Evolutionary conservation across 805 yeast genomes (phyloP).

Genomic region (Komagataella phaffii): DNA sequence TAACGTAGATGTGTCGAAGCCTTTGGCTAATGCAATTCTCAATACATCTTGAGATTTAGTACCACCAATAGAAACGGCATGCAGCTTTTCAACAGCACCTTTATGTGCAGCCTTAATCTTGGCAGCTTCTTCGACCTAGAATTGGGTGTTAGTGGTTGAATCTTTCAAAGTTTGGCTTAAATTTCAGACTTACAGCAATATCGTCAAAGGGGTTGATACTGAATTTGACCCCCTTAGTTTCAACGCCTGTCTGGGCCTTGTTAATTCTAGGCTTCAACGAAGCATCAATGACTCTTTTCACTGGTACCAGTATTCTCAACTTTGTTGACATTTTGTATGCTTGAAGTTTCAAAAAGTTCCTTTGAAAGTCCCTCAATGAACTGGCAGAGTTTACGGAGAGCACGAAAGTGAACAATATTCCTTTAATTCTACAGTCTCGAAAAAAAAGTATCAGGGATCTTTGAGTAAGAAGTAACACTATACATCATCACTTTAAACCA

Average conservation of each 20-base stretch:
- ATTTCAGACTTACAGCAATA: conserved; percentile 43
- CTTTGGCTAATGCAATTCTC: conserved; percentile 87
- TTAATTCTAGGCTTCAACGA: conserved; percentile 90
- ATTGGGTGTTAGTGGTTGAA: background rate
- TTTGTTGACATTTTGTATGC: conserved; percentile 24
- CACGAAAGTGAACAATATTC: background rate
- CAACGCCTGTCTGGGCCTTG: conserved; percentile 72
- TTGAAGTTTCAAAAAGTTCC: background rate
- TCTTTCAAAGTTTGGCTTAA: background rate
- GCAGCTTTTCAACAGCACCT: conserved; percentile 62
- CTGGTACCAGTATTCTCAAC: conserved; percentile 76
- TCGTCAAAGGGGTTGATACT: conserved; percentile 96
- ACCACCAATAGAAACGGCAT: conserved; percentile 87
- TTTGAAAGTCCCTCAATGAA: background rate
- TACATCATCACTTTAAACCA: background rate
- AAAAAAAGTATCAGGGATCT: background rate
- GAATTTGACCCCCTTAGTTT: conserved; percentile 81
- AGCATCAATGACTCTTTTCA: conserved; percentile 87
- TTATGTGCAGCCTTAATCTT: conserved; percentile 57
- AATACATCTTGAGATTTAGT: conserved; percentile 77
- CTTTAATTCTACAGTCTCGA: background rate
- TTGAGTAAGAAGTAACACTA: background rate
- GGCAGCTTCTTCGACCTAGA: conserved; percentile 71
- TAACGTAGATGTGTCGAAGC: conserved; percentile 78
- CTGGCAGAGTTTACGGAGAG: background rate